phyloP scores from a whole-genome alignment of 495 filamentous ascomycete species.

The Cryomyces minteri region DNA sequence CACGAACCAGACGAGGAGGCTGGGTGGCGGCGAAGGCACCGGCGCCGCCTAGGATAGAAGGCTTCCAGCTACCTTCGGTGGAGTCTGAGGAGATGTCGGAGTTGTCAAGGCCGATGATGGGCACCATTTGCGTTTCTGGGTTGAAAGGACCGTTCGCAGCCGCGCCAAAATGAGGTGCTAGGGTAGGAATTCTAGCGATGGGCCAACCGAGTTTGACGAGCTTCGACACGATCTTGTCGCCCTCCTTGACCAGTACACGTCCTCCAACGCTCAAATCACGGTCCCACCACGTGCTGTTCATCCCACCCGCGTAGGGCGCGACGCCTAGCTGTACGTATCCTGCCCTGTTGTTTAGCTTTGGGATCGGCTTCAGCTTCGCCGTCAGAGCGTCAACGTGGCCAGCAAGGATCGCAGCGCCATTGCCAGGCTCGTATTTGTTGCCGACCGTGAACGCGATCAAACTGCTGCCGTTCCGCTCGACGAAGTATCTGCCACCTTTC shows the following conservation, averaged over 20 bases:
- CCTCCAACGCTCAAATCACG: conserved; percentile 82
- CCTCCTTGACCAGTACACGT: conserved; percentile 65
- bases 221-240: conserved; percentile 64
- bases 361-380: conserved; percentile 72
- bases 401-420: conserved; percentile 63
- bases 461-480: conserved; percentile 69
- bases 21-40: conserved; percentile 65
- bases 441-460: conserved; percentile 80
- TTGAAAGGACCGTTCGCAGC: conserved; percentile 65
- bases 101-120: conserved; percentile 79
- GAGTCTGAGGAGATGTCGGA: conserved; percentile 27
- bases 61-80: conserved; percentile 13
- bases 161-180: conserved; percentile 85
- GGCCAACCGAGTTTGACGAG: conserved; percentile 88
- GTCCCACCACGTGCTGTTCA: conserved; percentile 89
- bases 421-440: conserved; percentile 63
- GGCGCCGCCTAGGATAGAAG: conserved; percentile 16
- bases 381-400: conserved; percentile 89
- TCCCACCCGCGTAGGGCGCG: conserved; percentile 74
- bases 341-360: conserved; percentile 56
- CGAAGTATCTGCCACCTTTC: conserved; percentile 74
- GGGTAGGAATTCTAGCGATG: conserved; percentile 78
- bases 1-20: conserved; percentile 63
- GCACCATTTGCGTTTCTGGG: conserved; percentile 82
- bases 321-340: conserved; percentile 84